Evolutionary conservation across 1,139 yeast species (phyloP), one percentile per base, ranked within the genome.

Genomic region (Nakaseomyces nivariensis): DNA sequence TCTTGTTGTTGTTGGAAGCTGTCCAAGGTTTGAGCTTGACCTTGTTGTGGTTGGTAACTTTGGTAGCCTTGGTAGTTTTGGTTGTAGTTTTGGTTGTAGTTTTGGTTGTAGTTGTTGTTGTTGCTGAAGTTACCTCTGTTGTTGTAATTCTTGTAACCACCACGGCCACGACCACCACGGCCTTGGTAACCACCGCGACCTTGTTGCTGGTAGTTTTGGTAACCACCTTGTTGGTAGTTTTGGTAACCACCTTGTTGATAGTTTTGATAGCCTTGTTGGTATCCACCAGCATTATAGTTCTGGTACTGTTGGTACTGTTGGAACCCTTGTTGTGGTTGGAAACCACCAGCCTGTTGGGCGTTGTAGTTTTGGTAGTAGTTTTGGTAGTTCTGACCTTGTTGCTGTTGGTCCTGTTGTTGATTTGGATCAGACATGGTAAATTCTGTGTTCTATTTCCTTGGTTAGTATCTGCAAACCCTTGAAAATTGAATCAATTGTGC

Each of bases 1-100:
- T 27, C 71, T 64, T 82, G 48, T 48, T 27, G 71, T 64, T 82
- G 84, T 69, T 87, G 86, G 71, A 82, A 88, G 63, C 89, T 96
- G 51, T 89, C 95, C 61, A 89, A 75, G 38, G 95, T 81, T 89
- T 87, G 82, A 48, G 92, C 94, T 52, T 72, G 73, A n/a, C 72
- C 58, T 56, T 69, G 66, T 32, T 54, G 54, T 45, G 52, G 61
- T 50, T 64, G 63, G 49, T 60, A 60, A 51, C 56, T 52, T 32
- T 52, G 51, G 46, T 51, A 48, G 46, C 48, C 49, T 5, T 26
- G 11, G 45, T 51, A 48, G 55, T 54, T 58, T 51, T 54, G 56
- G 45, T 56, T 52, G 52, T 55, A 56, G 51, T 44, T 38, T 8
- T 33, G 7, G 13, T 33, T 33, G 13, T 33, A 33, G 36, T 33